Conservation (phyloP, 352 stramenopile species). For the Pythium dissotocum region DNA sequence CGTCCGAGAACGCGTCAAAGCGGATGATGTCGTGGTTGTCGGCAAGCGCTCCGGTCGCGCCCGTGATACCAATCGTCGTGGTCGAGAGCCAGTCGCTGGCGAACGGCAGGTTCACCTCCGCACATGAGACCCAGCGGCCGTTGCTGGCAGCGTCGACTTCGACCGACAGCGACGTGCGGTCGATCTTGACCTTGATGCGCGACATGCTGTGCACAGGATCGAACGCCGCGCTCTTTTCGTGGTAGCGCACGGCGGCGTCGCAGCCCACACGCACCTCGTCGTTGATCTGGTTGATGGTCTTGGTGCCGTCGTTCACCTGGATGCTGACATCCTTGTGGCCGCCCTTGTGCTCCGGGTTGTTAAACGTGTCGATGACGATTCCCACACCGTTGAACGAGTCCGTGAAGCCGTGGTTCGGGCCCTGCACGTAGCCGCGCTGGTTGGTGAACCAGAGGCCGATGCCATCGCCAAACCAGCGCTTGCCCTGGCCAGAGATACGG, state of each 20-base stretch:
- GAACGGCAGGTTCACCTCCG: conserved; percentile 68
- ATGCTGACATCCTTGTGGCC: conserved; percentile 86
- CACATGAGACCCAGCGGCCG: conserved; percentile 64
- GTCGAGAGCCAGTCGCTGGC: conserved; percentile 54
- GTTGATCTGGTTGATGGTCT: conserved; percentile 68
- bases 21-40: conserved; percentile 88
- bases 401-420: conserved; percentile 77
- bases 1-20: conserved; percentile 71
- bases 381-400: conserved; percentile 77
- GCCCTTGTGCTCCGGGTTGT: conserved; percentile 80
- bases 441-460: conserved; percentile 83
- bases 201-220: conserved; percentile 81
- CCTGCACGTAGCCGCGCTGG: conserved; percentile 52
- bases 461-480: conserved; percentile 85
- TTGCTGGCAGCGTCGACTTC: conserved; percentile 67
- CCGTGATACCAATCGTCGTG: conserved; percentile 75
- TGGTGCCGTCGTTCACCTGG: conserved; percentile 80
- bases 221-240: conserved; percentile 78
- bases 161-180: conserved; percentile 51
- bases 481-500: conserved; percentile 78
- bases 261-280: conserved; percentile 67
- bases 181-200: conserved; percentile 76
- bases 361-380: conserved; percentile 84
- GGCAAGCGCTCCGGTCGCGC: conserved; percentile 69
- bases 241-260: conserved; percentile 76